phyloP scores from a whole-genome alignment of 805 yeast genomes.

The Lachancea meyersii region DNA sequence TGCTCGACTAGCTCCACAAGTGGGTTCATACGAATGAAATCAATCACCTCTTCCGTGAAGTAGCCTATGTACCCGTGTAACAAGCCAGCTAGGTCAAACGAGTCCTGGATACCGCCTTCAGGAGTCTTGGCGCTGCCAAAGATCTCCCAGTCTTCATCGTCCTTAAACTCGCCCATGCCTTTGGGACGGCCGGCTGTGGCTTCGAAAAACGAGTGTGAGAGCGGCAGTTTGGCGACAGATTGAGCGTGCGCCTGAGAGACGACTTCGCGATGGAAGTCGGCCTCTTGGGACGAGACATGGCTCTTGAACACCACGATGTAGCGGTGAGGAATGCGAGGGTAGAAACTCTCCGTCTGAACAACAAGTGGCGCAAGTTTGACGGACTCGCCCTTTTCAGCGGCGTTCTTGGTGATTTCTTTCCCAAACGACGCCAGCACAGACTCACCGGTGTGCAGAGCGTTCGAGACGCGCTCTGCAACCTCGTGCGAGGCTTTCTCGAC shows the following conservation, averaged over 20 bases:
- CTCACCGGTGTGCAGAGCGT: conserved; percentile 14
- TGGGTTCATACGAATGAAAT: conserved; percentile 63
- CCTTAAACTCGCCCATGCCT: conserved; percentile 12
- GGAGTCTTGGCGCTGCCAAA: conserved; percentile 8
- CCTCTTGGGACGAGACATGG: conserved; percentile 45
- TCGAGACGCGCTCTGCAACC: conserved; percentile 27
- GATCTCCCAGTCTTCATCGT: conserved; percentile 7
- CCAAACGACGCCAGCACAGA: conserved; percentile 10
- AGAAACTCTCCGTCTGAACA: conserved; percentile 35
- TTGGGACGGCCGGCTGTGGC: conserved; percentile 14
- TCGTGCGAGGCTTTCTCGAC: conserved; percentile 34
- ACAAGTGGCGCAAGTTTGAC: conserved; percentile 42
- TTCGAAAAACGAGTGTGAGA: conserved; percentile 37
- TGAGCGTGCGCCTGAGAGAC: conserved; percentile 48
- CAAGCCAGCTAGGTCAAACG: conserved; percentile 51
- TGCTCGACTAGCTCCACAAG: conserved; percentile 63
- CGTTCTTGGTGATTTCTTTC: conserved; percentile 10
- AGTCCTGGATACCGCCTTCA: conserved; percentile 52
- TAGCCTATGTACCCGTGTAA: conserved; percentile 80
- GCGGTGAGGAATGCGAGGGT: conserved; percentile 57
- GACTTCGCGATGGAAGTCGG: conserved; percentile 62
- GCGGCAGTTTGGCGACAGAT: conserved; percentile 35
- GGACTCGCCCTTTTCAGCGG: conserved; percentile 10
- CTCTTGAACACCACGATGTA: conserved; percentile 84
- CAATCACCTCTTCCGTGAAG: conserved; percentile 70